Conservation (phyloP, 148 eudicot species). For the Amaranthus cruentus region DNA sequence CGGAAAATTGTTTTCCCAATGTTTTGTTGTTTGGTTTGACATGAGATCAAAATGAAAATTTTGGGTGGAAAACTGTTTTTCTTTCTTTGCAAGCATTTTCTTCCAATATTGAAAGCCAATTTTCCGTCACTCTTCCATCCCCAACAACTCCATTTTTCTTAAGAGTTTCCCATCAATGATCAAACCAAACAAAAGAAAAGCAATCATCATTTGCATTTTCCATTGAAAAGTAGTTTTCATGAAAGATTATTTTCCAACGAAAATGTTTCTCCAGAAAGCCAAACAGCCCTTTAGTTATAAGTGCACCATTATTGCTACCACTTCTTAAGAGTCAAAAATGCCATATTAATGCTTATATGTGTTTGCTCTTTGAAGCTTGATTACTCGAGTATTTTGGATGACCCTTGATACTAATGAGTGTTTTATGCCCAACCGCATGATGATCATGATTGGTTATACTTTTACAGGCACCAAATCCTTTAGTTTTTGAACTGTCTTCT, state of each 20-base stretch:
- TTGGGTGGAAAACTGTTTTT: no score
- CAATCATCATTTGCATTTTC: no score
- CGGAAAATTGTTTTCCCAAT: no score
- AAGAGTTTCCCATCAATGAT: no score
- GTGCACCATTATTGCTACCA: neutral
- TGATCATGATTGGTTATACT: slow-evolving; percentile 13
- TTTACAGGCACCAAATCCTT: slow-evolving; percentile 46
- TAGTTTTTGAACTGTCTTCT: slow-evolving; percentile 63
- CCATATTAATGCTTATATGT: neutral
- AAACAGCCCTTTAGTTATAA: neutral
- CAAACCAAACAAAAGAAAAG: no score
- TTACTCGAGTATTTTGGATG: neutral
- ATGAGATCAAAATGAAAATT: neutral
- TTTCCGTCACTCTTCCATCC: no score
- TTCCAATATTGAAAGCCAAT: neutral
- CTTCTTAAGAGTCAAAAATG: neutral
- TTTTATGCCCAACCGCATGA: neutral
- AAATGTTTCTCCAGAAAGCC: no score
- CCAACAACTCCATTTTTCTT: no score
- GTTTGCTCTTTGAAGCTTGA: neutral
- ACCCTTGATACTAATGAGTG: neutral
- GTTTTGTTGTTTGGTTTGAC: neutral
- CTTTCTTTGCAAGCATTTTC: neutral
- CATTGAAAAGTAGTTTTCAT: no score
- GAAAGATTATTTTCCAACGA: no score